Conservation (phyloP, 2,329 filamentous ascomycete species). For the Epichloe aotearoae region DNA sequence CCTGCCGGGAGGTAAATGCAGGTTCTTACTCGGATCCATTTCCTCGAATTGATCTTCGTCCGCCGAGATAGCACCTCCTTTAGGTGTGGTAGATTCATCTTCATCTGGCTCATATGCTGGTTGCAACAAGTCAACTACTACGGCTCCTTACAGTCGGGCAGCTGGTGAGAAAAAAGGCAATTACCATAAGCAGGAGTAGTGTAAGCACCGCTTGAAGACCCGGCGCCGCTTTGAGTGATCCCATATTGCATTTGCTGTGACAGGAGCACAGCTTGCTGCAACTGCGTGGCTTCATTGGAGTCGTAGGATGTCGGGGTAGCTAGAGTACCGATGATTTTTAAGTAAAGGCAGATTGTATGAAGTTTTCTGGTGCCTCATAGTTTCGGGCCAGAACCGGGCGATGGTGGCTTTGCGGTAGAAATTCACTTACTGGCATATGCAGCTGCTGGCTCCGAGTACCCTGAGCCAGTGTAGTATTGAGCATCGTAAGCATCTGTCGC, state of each 20-base stretch:
- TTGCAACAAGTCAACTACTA: not conserved
- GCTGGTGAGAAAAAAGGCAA: not conserved
- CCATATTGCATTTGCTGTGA: slow-evolving; percentile 1
- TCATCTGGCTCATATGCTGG: slow-evolving; percentile 5
- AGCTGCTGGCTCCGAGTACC: not conserved
- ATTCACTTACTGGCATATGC: not conserved
- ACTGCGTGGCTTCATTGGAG: not conserved
- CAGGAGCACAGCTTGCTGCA: not conserved
- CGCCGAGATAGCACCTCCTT: not conserved
- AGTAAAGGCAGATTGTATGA: not conserved
- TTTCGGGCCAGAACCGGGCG: not conserved
- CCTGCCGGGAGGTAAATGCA: no score
- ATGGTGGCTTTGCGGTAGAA: not conserved
- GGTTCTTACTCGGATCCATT: slow-evolving; percentile 24
- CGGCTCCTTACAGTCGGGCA: not conserved
- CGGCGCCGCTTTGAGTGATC: not conserved
- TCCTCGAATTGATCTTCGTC: slow-evolving; percentile 9
- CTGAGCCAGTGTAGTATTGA: not conserved
- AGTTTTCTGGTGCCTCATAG: not conserved
- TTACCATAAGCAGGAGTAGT: not conserved
- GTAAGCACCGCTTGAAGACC: not conserved
- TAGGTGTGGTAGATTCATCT: not conserved
- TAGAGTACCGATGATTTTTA: not conserved
- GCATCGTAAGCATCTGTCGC: not conserved
- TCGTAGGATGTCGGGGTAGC: not conserved